Evolutionary conservation across 805 yeast species (phyloP), one percentile per base, ranked within the genome.

Genomic region (Ogataea ganodermae): DNA sequence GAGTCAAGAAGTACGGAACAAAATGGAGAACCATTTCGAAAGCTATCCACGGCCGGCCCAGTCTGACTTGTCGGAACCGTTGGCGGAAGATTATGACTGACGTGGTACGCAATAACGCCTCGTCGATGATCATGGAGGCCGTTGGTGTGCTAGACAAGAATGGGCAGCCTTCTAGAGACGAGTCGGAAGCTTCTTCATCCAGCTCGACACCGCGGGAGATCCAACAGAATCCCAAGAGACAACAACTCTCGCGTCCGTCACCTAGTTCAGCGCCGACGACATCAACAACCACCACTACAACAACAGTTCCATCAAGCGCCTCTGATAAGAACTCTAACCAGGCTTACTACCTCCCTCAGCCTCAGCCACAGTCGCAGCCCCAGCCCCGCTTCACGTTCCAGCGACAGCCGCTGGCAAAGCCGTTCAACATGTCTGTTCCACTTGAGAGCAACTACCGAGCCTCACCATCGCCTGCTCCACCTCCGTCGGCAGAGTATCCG

Each of bases 61-160:
- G 94, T 52, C 75, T 91, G 48, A 89, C 96, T 0, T 90, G 97
- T 64, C 73, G 98, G 52, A 91, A 91, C 67, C 75, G 97, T 52
- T 91, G 97, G 97, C 77, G 97, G 56, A 89, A 87, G 60, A 78
- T 89, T 27, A 84, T 86, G 48, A 85, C 91, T 1, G 82, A 81
- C 54, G 89, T 86, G 32, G 88, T 82, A 4, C 68, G 87, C 61
- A 84, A 84, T 26, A 76, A 78, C 54, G 89, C 91, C 0, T 64
- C 72, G 35, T 72, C 74, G 6, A 72, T 70, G 21, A 78, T 86
- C 37, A 75, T 74, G 57, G 66, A 67, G 46, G 89, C 86, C 43
- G 86, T 86, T 17, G 81, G 83, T 41, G 73, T 51, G 7, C 37
- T 49, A 40, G 49, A 51, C 28, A 42, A 48, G 22, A 43, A 50